phyloP scores from a whole-genome alignment of 805 yeast species.

The Nakazawaea laoshanensis region DNA sequence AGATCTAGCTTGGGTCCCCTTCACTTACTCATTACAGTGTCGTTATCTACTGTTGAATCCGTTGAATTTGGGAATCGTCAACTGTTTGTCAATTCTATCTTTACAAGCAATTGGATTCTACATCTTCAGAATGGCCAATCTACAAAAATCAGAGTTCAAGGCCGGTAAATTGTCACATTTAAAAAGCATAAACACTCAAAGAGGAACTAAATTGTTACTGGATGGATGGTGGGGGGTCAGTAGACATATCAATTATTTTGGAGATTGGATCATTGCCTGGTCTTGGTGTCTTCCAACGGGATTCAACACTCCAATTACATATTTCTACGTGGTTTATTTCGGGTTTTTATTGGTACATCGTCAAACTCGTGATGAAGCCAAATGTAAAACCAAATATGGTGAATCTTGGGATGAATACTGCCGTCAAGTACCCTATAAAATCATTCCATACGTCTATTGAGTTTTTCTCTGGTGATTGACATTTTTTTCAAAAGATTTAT shows the following conservation, averaged over 20 bases:
- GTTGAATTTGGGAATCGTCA: slow-evolving; percentile 38
- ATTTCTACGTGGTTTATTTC: slow-evolving; percentile 80
- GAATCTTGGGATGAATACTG: slow-evolving; percentile 81
- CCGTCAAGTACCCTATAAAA: slow-evolving; percentile 74
- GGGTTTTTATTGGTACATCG: slow-evolving; percentile 78
- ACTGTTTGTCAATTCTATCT: slow-evolving; percentile 29
- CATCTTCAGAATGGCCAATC: slow-evolving; percentile 78
- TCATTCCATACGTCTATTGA: slow-evolving; percentile 80
- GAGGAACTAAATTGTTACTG: slow-evolving; percentile 71
- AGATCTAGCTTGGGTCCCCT: slow-evolving; percentile 87
- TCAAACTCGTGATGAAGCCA: slow-evolving; percentile 85
- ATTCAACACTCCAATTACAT: slow-evolving; percentile 70
- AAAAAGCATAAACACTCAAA: slow-evolving; percentile 59
- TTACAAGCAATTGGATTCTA: slow-evolving; percentile 61
- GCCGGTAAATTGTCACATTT: slow-evolving; percentile 65
- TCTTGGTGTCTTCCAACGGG: slow-evolving; percentile 94
- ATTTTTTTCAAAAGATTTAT: slow-evolving; percentile 74
- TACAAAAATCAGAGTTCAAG: slow-evolving; percentile 78
- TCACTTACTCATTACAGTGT: slow-evolving; percentile 81
- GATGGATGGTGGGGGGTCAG: slow-evolving; percentile 97
- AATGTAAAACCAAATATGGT: slow-evolving; percentile 82
- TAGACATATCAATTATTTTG: slow-evolving; percentile 91
- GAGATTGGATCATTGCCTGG: slow-evolving; percentile 89
- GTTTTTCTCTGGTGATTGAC: slow-evolving; percentile 41
- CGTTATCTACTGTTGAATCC: slow-evolving; percentile 68